Conservation (phyloP, 2,329 filamentous ascomycete species). For the Colletotrichum somersetense region DNA sequence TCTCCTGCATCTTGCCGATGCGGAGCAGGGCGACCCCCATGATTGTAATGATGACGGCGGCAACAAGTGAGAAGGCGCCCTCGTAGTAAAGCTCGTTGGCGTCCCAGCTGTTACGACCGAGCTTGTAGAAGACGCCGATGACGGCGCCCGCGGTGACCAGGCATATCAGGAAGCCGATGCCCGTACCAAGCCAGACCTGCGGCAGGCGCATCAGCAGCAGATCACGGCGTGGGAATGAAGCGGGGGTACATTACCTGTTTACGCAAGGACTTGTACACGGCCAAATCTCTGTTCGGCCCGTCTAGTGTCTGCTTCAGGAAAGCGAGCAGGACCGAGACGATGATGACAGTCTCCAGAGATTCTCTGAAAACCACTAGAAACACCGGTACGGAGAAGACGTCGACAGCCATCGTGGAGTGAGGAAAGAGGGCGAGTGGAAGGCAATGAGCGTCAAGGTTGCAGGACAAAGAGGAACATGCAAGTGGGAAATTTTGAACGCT, state of each 20-base stretch:
- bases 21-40: slow-evolving; percentile 86
- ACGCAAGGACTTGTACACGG: slow-evolving; percentile 75
- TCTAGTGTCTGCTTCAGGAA: slow-evolving; percentile 86
- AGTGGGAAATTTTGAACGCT: slow-evolving; percentile 6
- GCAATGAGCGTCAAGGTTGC: not conserved
- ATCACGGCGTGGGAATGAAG: not conserved
- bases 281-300: slow-evolving; percentile 71
- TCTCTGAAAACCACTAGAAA: slow-evolving; percentile 95
- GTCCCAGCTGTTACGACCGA: slow-evolving; percentile 76
- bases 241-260: slow-evolving; percentile 63
- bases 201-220: slow-evolving; percentile 1
- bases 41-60: slow-evolving; percentile 82
- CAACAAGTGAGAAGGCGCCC: slow-evolving; percentile 81
- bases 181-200: slow-evolving; percentile 73
- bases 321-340: slow-evolving; percentile 87
- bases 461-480: not conserved
- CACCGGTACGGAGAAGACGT: slow-evolving; percentile 82
- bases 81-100: slow-evolving; percentile 83
- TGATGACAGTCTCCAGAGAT: slow-evolving; percentile 84
- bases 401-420: slow-evolving; percentile 65
- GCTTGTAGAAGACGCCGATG: slow-evolving; percentile 77
- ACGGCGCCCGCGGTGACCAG: slow-evolving; percentile 72
- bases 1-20: slow-evolving; percentile 85
- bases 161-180: slow-evolving; percentile 70
- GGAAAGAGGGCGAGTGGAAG: not conserved